phyloP scores from a whole-genome alignment of 345 rosid genomes.

The Corchorus capsularis region DNA sequence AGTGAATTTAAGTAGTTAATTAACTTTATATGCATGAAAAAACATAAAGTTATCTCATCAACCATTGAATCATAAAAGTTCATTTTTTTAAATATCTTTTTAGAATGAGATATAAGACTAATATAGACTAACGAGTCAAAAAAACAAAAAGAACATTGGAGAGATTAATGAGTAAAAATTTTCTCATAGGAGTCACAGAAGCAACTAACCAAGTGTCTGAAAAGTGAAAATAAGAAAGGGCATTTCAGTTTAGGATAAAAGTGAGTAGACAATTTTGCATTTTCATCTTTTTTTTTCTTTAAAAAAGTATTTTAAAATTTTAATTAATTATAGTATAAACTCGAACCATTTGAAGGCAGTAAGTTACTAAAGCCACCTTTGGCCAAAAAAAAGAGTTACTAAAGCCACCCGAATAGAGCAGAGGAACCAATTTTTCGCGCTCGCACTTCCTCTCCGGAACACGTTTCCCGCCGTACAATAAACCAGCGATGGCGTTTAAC shows the following conservation, averaged over 20 bases:
- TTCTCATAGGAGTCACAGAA: too few species aligned
- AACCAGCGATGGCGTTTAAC: constrained; percentile 46
- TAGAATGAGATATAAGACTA: background rate
- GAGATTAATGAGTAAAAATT: too few species aligned
- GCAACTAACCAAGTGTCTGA: too few species aligned
- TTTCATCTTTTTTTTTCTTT: background rate
- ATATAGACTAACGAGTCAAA: background rate
- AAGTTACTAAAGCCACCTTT: background rate
- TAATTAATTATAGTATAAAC: background rate
- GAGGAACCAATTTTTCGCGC: too few species aligned
- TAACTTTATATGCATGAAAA: background rate
- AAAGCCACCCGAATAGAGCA: background rate
- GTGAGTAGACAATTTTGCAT: too few species aligned
- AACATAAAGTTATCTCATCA: background rate
- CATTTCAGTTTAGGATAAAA: too few species aligned
- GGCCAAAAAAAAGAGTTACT: too few species aligned
- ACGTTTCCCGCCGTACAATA: background rate
- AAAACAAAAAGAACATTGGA: background rate
- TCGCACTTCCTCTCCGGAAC: background rate
- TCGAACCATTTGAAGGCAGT: background rate
- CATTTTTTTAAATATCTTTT: background rate
- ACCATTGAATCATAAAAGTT: background rate
- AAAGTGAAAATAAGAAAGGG: too few species aligned
- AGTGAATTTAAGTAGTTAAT: too few species aligned
- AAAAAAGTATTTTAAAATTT: background rate